A percentile compares a stretch with the other conserved stretches of the same genome.
Evolutionary conservation across 257 asterid genomes (phyloP).

Genomic region (Verbena officinalis): DNA sequence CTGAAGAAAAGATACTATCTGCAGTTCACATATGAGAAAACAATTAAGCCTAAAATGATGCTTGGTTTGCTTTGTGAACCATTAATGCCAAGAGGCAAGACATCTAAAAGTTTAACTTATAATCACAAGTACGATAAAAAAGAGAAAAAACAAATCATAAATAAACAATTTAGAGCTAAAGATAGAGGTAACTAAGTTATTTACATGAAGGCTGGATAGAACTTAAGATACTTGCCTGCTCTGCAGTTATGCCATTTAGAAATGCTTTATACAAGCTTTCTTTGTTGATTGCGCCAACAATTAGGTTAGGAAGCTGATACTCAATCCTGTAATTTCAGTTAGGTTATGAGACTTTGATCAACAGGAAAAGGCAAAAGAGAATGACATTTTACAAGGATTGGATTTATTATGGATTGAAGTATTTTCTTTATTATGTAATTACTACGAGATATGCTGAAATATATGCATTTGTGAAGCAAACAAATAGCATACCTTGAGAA

Average conservation of each 20-base stretch:
- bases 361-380: not conserved
- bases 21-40: conserved; percentile 41
- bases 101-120: conserved; percentile 11
- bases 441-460: not conserved
- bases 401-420: not conserved
- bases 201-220: not conserved
- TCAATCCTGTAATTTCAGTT: conserved; percentile 71
- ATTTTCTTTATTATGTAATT: not conserved
- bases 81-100: too few relatives aligned
- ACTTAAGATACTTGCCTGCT: conserved; percentile 64
- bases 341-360: not conserved
- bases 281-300: conserved; percentile 88
- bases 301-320: conserved; percentile 97
- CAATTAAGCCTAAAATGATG: not conserved
- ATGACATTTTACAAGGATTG: conserved; percentile 1
- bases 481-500: conserved; percentile 67
- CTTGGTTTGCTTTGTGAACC: too few relatives aligned
- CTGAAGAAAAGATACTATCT: conserved; percentile 93
- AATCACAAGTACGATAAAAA: not conserved
- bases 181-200: not conserved
- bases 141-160: not conserved
- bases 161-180: not conserved
- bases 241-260: conserved; percentile 82
- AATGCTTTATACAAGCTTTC: conserved; percentile 95
- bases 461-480: conserved; percentile 22